These are phyloP conservation scores for Coprinellus aureogranulatus DNA, from an alignment of 768 basidiomycete genomes.

Conservation along the genomic window DNA sequence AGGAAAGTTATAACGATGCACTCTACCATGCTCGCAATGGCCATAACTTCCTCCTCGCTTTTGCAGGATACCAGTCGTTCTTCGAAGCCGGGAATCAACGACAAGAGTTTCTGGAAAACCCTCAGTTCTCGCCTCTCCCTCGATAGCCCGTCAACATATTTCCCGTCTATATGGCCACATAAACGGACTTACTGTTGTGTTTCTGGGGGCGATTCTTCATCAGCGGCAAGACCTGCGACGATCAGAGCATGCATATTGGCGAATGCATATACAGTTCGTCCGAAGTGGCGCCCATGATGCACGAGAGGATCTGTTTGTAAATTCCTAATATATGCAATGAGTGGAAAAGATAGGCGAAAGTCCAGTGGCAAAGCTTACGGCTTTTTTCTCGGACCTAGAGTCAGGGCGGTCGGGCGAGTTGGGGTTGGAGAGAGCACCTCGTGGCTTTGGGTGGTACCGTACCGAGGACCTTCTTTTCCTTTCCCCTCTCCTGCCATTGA, in stretches of 20 bases:
- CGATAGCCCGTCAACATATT: background rate
- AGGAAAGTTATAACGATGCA: no score
- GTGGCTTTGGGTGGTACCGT: no score
- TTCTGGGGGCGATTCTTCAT: background rate
- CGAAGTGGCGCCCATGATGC: conserved; percentile 5
- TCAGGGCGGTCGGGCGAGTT: no score
- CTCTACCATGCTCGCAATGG: background rate
- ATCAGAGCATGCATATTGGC: background rate
- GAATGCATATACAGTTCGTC: background rate
- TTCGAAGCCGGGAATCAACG: background rate
- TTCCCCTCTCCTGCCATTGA: no score
- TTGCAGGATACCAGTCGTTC: background rate
- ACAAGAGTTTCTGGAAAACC: background rate
- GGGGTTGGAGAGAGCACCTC: no score
- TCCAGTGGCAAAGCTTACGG: no score
- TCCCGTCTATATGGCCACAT: background rate
- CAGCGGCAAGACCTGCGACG: background rate
- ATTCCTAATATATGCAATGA: no score
- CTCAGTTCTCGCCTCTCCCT: background rate
- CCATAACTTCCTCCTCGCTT: background rate
- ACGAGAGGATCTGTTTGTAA: conserved; percentile 1
- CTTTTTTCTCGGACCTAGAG: no score
- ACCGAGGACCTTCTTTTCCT: no score
- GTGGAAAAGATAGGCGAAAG: no score
- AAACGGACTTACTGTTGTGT: background rate